Evolutionary conservation across 2,329 filamentous ascomycete genomes (phyloP).

Genomic region (Pseudopyrenochaeta lycopersici): DNA sequence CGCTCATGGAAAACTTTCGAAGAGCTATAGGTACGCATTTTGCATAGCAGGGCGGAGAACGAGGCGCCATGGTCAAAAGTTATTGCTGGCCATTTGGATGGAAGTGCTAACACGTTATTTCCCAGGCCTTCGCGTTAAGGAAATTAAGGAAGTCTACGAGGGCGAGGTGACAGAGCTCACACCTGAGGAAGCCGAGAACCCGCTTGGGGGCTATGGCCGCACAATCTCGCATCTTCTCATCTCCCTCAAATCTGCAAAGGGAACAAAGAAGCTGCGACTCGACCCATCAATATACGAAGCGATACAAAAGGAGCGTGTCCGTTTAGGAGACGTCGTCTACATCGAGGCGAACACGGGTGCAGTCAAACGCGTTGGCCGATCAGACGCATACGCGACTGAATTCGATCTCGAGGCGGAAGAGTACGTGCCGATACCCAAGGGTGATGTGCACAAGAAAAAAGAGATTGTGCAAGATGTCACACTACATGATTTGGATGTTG

Average conservation of each 20-base stretch:
- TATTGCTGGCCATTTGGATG: background rate
- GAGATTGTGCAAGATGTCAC: conserved; percentile 99
- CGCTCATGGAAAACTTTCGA: conserved; percentile 99
- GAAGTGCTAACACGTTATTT: conserved; percentile 8
- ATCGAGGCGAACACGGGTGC: conserved; percentile 99
- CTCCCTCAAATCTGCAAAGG: conserved; percentile 92
- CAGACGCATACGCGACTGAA: conserved; percentile 96
- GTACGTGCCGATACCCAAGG: conserved; percentile 98
- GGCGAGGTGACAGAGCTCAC: conserved; percentile 98
- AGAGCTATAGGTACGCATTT: conserved; percentile 79
- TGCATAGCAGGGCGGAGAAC: background rate
- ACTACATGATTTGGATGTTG: conserved; percentile 93
- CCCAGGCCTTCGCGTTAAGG: conserved; percentile 83
- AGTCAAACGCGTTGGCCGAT: conserved; percentile 95
- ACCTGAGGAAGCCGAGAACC: conserved; percentile 97
- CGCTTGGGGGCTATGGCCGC: conserved; percentile 93
- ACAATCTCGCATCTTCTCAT: conserved; percentile 97
- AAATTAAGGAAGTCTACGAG: conserved; percentile 99
- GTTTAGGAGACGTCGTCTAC: conserved; percentile 96
- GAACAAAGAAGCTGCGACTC: conserved; percentile 95
- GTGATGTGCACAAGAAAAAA: conserved; percentile 99
- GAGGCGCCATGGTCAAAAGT: background rate
- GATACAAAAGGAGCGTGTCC: conserved; percentile 97
- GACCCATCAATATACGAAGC: conserved; percentile 99
- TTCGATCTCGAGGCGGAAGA: conserved; percentile 99